These are phyloP conservation scores for Chloranthus sessilifolius DNA, from an alignment of 164 flowering plant genomes.

Conservation along the genomic window DNA sequence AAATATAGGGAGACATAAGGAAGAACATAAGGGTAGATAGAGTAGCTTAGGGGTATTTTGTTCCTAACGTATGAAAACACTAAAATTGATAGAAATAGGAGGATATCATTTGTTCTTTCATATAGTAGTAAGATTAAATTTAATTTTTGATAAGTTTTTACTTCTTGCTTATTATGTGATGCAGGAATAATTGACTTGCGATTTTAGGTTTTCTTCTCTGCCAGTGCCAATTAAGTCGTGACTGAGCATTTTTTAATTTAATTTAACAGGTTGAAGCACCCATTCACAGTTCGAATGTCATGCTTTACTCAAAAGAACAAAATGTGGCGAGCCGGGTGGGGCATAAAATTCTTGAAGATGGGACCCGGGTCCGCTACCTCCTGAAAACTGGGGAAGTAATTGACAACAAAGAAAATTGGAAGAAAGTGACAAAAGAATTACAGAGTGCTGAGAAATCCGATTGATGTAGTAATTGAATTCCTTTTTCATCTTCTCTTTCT, in stretches of 20 bases:
- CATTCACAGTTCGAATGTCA: constrained; percentile 95
- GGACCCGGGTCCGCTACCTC: constrained; percentile 79
- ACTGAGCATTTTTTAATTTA: constrained; percentile 7
- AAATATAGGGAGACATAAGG: no score
- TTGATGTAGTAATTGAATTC: background rate
- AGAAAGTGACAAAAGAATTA: constrained; percentile 45
- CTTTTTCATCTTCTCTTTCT: background rate
- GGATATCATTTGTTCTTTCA: no score
- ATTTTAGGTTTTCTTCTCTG: no score
- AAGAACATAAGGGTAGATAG: no score
- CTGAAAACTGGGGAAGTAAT: constrained; percentile 91
- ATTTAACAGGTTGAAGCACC: constrained; percentile 73
- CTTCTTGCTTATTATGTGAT: no score
- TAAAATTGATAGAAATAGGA: no score
- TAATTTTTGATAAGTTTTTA: no score
- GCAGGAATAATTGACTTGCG: no score
- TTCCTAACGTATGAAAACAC: no score
- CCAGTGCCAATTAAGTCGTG: no score
- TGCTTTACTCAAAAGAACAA: constrained; percentile 91
- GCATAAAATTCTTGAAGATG: constrained; percentile 78
- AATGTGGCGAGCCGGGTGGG: constrained; percentile 90
- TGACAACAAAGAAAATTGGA: constrained; percentile 80
- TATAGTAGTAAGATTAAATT: no score
- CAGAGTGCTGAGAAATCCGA: constrained; percentile 37
- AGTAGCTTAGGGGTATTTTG: no score